Base-by-base conservation (phyloP, 192 early-diverging fungal genomes). In the Podila epicladia region DNA sequence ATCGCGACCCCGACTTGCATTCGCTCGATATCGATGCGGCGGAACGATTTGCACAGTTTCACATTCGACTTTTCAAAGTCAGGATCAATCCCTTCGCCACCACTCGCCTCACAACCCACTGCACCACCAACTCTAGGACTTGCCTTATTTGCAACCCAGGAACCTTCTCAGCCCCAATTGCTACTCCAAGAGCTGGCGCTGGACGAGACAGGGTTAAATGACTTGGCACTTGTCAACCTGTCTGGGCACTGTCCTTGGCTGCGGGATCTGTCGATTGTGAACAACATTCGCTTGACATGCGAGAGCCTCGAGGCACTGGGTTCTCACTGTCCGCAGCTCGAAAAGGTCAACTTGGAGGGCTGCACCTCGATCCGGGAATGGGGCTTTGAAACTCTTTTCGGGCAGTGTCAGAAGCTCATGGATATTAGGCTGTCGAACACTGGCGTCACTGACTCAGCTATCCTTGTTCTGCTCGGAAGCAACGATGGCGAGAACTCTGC, bases 1-100 rank as follows among this genome's bases (percentile, higher is more conserved):
- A 6, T 55, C 53, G 9, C 20, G n/a, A 55, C 53, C 53, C 53
- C 53, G 24, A 9, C 53, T 26, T 55, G 8, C 2, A 55, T 55
- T 55, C 53, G 53, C 5, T 55, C 53, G 26, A n/a, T 55, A n/a
- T 55, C 53, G 8, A 55, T 55, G 53, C n/a, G 53, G n/a, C 53
- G 53, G 8, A 55, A n/a, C 20, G 53, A 55, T 12, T 55, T n/a
- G n/a, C 20, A 26, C 53, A 55, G 53, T 55, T 55, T 55, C 24
- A 24, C 53, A 24, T 55, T 55, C 11, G 53, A 55, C 20, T 55
- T 55, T 22, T 22, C 53, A 55, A 55, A 55, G 53, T 24, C 53
- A 55, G n/a, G 53, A 55, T 55, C 35, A 9, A 37, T 37, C 35
- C 9, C 35, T 37, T 37, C 53, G 22, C 53, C 20, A 9, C 22